Evolutionary conservation across 306 rosid species (phyloP), one percentile per base, ranked within the genome.

Genomic region (Castanopsis chinensis): DNA sequence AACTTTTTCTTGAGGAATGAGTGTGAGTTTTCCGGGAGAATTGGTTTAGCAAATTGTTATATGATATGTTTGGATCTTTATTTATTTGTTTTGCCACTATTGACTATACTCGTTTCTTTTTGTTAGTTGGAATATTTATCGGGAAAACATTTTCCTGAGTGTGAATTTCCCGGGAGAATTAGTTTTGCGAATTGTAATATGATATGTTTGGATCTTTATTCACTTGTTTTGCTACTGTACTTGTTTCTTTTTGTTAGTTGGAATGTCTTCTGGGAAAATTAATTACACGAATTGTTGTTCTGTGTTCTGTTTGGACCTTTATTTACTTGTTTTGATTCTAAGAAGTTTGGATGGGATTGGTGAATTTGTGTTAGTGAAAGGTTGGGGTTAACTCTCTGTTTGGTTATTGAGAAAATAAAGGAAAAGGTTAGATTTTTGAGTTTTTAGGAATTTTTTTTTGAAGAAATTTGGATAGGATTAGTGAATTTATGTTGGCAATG

Each of bases 381-480:
- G 68, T 49, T 60, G 19, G 18, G 25, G n/a, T 37, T 27, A 12
- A 54, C 61, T 35, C 23, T 83, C 37, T 73, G 74, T 17, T 81
- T 72, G 60, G 75, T 37, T 74, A 13, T 54, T 52, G 74, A 35
- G 74, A 35, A 14, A 65, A 14, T 14, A 30, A 35, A 30, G 45
- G 59, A 35, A 35, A 64, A 6, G 13, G 19, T 28, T 6, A 3
- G n/a, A 18, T 30, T 55, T 2, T 30, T 3, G 6, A 27, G 21
- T 15, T 8, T 69, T 65, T 43, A 33, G 37, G 37, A 33, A 5
- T 28, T 15, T 15, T 2, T 25, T 25, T 25, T 25, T 25, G 27
- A 25, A 25, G 27, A 25, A 25, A 25, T 25, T 25, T 25, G 27
- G 27, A 25, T 25, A 25, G 27, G 27, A 25, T 25, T 25, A 25